Base-by-base conservation (phyloP, 108 stramenopile genomes). In the Hondaea fermentalgiana region DNA sequence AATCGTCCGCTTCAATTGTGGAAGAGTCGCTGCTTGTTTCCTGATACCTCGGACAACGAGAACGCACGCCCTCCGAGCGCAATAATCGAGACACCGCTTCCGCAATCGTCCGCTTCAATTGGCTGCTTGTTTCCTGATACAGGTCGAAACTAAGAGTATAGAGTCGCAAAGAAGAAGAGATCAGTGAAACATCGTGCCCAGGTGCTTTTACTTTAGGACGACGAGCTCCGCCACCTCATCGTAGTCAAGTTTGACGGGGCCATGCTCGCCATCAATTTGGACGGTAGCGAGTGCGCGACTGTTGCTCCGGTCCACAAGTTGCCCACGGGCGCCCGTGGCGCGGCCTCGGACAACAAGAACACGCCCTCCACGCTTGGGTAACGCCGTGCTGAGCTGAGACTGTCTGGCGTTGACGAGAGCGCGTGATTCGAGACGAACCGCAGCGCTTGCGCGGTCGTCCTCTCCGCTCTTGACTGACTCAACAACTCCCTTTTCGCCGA, bases 161-260 rank as follows among this genome's bases (percentile, higher is more conserved):
- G 35, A 35, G 35, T 35, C 35, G 35, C 2, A 35, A 35, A 35
- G 35, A 35, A 0, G 35, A 35, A 35, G 35, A 35, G 2, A 35
- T 35, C 35, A 35, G 35, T 35, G 35, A 2, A 35, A 35, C 35
- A 35, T 2, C 0, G 35, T 35, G 35, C 35, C 35, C 35, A 1
- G 35, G 35, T 35, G 35, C 2, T 35, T 35, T 35, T 35, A 35
- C 0, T 35, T 35, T 35, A 35, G 35, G 35, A 35, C 35, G 49
- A 83, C 76, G 6, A 83, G 76, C 76, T 83, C 76, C n/a, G 76
- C 76, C 44, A 83, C 49, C n/a, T 83, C 76, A 12, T 83, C 76
- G 3, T 53, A 83, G 51, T 47, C 49, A 83, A 83, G 23, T 6
- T 12, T 28, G 6, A 55, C 43, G 3, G 28, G 6, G 0, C 51